phyloP scores from a whole-genome alignment of 202 grass and related monocot species.

The Tripidium arundinaceum region DNA sequence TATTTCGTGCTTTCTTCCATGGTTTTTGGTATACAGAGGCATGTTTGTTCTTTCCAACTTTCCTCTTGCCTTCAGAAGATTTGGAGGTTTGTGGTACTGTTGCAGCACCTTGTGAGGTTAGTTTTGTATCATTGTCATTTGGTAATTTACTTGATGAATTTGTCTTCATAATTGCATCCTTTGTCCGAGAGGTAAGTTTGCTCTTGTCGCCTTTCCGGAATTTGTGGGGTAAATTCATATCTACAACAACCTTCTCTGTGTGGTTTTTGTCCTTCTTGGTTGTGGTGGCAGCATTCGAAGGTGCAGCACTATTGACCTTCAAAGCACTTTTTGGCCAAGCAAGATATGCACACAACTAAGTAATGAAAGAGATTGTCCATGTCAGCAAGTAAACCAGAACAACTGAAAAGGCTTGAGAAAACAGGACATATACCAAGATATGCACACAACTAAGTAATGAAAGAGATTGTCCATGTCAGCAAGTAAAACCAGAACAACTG shows the following conservation, averaged over 20 bases:
- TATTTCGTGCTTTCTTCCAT: slow-evolving; percentile 37
- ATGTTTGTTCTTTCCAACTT: slow-evolving; percentile 29
- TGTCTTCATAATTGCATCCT: slow-evolving; percentile 30
- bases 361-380: slow-evolving; percentile 10
- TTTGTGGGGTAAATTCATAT: slow-evolving; percentile 33
- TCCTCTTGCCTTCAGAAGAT: slow-evolving; percentile 35
- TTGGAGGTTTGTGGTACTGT: slow-evolving; percentile 30
- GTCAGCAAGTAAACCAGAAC: slow-evolving; percentile 20
- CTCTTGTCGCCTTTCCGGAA: slow-evolving; percentile 18
- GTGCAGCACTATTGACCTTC: slow-evolving; percentile 36
- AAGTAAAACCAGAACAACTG: slow-evolving; percentile 26
- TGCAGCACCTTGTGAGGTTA: not conserved
- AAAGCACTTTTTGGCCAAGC: slow-evolving; percentile 58
- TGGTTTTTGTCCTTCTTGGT: slow-evolving; percentile 41
- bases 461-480: slow-evolving; percentile 7
- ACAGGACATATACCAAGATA: slow-evolving; percentile 48
- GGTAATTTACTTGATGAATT: slow-evolving; percentile 29
- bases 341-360: slow-evolving; percentile 64
- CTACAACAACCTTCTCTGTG: slow-evolving; percentile 24
- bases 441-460: slow-evolving; percentile 52
- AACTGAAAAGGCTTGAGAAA: slow-evolving; percentile 14
- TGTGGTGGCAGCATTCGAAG: slow-evolving; percentile 14
- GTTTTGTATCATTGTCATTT: slow-evolving; percentile 25
- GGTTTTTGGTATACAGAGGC: slow-evolving; percentile 29
- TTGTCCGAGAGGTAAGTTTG: slow-evolving; percentile 14